Evolutionary conservation across 2,329 filamentous ascomycete species (phyloP).

Genomic region (Colletotrichum chrysophilum): DNA sequence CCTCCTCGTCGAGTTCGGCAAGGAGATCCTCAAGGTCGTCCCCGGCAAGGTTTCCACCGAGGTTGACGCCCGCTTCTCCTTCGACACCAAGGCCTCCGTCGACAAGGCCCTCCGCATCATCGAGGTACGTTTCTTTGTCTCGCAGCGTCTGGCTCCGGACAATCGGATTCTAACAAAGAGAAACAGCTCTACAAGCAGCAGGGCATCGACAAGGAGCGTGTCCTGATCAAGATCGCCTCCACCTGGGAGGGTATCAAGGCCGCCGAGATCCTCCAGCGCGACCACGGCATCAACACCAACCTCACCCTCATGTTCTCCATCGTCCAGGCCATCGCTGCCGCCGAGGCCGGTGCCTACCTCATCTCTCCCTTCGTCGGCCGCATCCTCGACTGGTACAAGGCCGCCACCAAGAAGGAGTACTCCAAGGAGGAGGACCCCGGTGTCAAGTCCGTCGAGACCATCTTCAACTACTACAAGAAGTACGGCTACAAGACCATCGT

Average conservation of each 20-base stretch:
- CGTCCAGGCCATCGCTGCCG: slow-evolving; percentile 92
- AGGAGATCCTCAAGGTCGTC: slow-evolving; percentile 95
- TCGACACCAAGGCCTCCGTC: slow-evolving; percentile 90
- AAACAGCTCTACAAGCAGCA: slow-evolving; percentile 88
- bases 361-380: slow-evolving; percentile 99
- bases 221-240: slow-evolving; percentile 98
- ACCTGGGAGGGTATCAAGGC: slow-evolving; percentile 99
- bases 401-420: slow-evolving; percentile 92
- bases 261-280: slow-evolving; percentile 91
- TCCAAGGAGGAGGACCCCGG: slow-evolving; percentile 89
- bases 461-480: slow-evolving; percentile 99
- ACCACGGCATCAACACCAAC: slow-evolving; percentile 98
- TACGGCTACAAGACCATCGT: slow-evolving; percentile 98
- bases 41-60: slow-evolving; percentile 99
- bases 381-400: slow-evolving; percentile 99
- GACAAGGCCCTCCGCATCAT: slow-evolving; percentile 98
- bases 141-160: background rate
- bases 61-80: slow-evolving; percentile 95
- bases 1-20: slow-evolving; percentile 97
- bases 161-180: slow-evolving; percentile 6
- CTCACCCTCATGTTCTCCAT: slow-evolving; percentile 98
- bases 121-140: slow-evolving; percentile 63
- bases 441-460: slow-evolving; percentile 89
- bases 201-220: slow-evolving; percentile 90
- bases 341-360: slow-evolving; percentile 94